Evolutionary conservation across 305 asterid genomes (phyloP), one percentile per base, ranked within the genome.

Genomic region (Fraxinus angustifolia): DNA sequence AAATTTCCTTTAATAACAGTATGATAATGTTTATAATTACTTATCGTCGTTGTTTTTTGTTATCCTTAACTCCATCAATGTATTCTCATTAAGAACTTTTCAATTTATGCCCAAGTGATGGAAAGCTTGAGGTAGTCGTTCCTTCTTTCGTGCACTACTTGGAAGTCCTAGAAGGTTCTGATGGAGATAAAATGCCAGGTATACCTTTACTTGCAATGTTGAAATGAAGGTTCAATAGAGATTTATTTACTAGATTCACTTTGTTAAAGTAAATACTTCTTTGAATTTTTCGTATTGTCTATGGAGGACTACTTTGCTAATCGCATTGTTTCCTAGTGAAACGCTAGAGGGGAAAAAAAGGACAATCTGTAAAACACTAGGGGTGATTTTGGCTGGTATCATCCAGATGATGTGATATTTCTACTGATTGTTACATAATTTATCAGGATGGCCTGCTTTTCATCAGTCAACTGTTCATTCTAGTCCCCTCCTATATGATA

Each of bases 161-260:
- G 93, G 99, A 96, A 87, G 99, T 94, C 60, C 91, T 96, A 56
- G 98, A 96, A 88, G 99, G 99, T 78, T 90, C 98, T 82, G 99
- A 96, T 89, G 99, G 99, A 83, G 99, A 96, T 87, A 96, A 96
- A 91, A 53, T 96, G 83, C 97, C 99, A 91, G 99, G 99, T 96
- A 85, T 16, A 42, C 60, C 62, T 71, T 62, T 35, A 34, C 45
- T 81, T 71, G 23, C 48, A 68, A 28, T 76, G 36, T 86, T 76
- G 50, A 78, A 50, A 23, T 79, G 30, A 30, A 53, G 80, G 21
- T 53, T 77, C 56, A 75, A 45, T 73, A 2, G 60, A 48, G 67
- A 56, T 35, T 79, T 31, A 70, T 33, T 70, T 70, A 12, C 12
- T 1, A 6, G 23, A 16, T 70, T 30, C 40, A 33, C 28, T 33